Evolutionary conservation across 768 basidiomycete species (phyloP).

Genomic region (Boletus tomentosulus): DNA sequence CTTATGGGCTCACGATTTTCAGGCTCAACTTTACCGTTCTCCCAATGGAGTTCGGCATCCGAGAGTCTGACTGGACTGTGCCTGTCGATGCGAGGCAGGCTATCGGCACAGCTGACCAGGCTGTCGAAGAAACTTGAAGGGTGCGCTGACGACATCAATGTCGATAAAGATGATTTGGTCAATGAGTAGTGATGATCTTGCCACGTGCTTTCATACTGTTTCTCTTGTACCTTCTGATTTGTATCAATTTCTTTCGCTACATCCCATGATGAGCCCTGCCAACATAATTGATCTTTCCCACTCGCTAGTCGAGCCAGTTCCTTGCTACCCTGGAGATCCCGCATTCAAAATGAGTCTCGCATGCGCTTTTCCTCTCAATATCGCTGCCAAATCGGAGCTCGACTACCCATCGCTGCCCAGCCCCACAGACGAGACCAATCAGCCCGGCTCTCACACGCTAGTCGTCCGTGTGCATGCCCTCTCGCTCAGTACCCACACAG

Average conservation of each 20-base stretch:
- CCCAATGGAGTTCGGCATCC: slow-evolving; percentile 10
- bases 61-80: slow-evolving; percentile 14
- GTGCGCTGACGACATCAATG: no score
- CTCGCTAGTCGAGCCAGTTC: slow-evolving; percentile 15
- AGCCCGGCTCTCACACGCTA: slow-evolving; percentile 1
- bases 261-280: slow-evolving; percentile 10
- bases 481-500: slow-evolving; percentile 63
- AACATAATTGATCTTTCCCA: slow-evolving; percentile 28
- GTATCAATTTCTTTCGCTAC: neutral
- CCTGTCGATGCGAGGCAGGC: neutral
- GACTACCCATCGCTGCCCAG: neutral
- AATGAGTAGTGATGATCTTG: neutral
- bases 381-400: neutral
- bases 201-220: neutral
- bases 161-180: no score
- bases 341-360: slow-evolving; percentile 18
- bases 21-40: slow-evolving; percentile 42
- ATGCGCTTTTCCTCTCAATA: slow-evolving; percentile 17
- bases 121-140: neutral
- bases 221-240: neutral
- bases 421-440: slow-evolving; percentile 16
- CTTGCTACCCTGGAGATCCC: slow-evolving; percentile 29
- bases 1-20: slow-evolving; percentile 55
- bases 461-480: slow-evolving; percentile 34
- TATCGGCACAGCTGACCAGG: neutral